A percentile compares a stretch with the other conserved stretches of the same genome.
Evolutionary conservation across 352 stramenopile species (phyloP).

Genomic region (Aphanomyces cochlioides): DNA sequence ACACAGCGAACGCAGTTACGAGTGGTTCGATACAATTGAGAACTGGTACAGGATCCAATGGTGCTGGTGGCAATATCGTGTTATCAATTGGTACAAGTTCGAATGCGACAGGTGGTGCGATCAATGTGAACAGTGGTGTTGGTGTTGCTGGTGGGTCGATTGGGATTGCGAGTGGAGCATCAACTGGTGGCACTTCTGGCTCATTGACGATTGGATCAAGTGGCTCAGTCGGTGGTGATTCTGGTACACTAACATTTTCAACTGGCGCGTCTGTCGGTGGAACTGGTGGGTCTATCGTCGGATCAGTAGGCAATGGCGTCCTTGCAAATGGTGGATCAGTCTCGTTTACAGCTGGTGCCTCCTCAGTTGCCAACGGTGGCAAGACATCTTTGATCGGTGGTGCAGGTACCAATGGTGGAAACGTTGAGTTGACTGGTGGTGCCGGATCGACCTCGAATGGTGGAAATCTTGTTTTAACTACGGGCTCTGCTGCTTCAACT

Average conservation of each 20-base stretch:
- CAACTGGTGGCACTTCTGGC: conserved; percentile 25
- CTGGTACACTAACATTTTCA: not conserved
- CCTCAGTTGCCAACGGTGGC: conserved; percentile 7
- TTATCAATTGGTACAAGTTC: conserved; percentile 2
- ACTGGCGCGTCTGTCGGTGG: not conserved
- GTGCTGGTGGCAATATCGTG: conserved; percentile 7
- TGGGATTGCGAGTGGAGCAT: conserved; percentile 32
- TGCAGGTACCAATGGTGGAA: conserved; percentile 20
- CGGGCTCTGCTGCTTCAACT: conserved; percentile 28
- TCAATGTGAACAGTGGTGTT: conserved; percentile 11
- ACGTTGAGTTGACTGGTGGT: conserved; percentile 22
- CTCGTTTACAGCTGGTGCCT: conserved; percentile 24
- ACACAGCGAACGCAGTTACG: not conserved
- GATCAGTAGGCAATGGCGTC: not conserved
- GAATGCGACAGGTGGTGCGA: not conserved
- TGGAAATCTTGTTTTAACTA: conserved; percentile 33
- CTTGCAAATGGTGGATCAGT: conserved; percentile 22
- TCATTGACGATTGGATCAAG: conserved; percentile 26
- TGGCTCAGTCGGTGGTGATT: not conserved
- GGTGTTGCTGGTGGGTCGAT: conserved; percentile 32
- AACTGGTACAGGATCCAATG: not conserved
- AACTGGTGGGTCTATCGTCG: not conserved
- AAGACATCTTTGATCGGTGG: conserved; percentile 11
- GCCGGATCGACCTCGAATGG: conserved; percentile 19
- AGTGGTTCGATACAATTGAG: not conserved